Conservation (phyloP, 2,329 filamentous ascomycete genomes). For the Scopulariopsis brevicaulis region DNA sequence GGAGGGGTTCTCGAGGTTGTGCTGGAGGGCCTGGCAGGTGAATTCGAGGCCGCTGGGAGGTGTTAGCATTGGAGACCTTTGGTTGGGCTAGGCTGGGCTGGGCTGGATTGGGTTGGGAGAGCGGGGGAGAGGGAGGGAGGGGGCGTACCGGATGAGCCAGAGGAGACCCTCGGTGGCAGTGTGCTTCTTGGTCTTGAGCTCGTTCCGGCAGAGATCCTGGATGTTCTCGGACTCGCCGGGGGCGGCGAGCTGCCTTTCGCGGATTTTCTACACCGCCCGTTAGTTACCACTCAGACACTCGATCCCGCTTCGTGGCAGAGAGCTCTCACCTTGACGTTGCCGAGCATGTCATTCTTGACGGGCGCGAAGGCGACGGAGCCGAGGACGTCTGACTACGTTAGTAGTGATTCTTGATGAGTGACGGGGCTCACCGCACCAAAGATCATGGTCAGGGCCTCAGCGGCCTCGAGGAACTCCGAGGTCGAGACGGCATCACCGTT, state of each 20-base stretch:
- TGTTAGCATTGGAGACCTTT: conserved; percentile 5
- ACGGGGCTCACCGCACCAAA: conserved; percentile 49
- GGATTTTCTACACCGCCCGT: conserved; percentile 59
- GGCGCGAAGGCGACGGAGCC: conserved; percentile 70
- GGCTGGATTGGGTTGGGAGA: neutral
- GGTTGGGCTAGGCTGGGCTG: neutral
- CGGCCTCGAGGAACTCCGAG: conserved; percentile 79
- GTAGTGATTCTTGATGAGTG: neutral
- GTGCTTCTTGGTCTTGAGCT: conserved; percentile 85
- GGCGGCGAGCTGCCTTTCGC: conserved; percentile 67
- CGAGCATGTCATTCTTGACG: conserved; percentile 83
- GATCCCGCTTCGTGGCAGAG: neutral
- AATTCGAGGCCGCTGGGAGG: conserved; percentile 74
- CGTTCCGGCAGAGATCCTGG: conserved; percentile 75
- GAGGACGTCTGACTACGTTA: conserved; percentile 37
- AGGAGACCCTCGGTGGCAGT: conserved; percentile 78
- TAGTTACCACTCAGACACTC: neutral
- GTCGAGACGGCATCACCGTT: conserved; percentile 73
- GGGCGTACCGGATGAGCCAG: conserved; percentile 72
- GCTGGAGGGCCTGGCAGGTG: conserved; percentile 71
- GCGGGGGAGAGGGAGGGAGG: neutral
- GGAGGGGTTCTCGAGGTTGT: conserved; percentile 56
- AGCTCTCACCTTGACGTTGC: conserved; percentile 79
- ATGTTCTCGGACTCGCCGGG: conserved; percentile 72
- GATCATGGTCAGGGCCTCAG: conserved; percentile 74